Conservation (phyloP, 106 monocot genomes). For the Dendrobium chrysotoxum region DNA sequence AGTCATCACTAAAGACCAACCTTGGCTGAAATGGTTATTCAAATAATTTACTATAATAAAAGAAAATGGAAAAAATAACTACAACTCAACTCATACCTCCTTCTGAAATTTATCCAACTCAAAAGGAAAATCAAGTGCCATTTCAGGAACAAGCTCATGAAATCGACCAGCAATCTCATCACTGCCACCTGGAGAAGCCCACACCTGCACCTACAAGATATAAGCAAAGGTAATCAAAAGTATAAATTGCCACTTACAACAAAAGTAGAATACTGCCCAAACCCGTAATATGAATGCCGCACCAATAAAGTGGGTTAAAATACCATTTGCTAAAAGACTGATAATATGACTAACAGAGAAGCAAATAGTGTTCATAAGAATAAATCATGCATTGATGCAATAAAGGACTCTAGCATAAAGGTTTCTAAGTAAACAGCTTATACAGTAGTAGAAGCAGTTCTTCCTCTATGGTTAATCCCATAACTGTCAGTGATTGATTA, state of each 20-base stretch:
- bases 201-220: slow-evolving; percentile 48
- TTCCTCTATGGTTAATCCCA: neutral
- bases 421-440: neutral
- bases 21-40: neutral
- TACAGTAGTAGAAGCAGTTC: neutral
- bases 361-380: neutral
- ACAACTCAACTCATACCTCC: slow-evolving; percentile 44
- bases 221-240: neutral
- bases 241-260: neutral
- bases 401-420: neutral
- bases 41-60: neutral
- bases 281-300: neutral
- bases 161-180: slow-evolving; percentile 59
- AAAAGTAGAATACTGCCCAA: neutral
- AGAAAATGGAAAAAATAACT: neutral
- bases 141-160: slow-evolving; percentile 74
- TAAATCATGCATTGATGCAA: neutral
- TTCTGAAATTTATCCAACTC: slow-evolving; percentile 94
- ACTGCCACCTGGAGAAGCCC: slow-evolving; percentile 43
- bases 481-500: neutral
- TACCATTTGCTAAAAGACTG: neutral
- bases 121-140: slow-evolving; percentile 96
- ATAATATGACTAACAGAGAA: neutral
- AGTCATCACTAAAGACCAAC: neutral
- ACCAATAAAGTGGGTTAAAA: neutral